These are phyloP conservation scores for Danielia oregonensis DNA, from an alignment of 805 yeast genomes.

Conservation along the genomic window DNA sequence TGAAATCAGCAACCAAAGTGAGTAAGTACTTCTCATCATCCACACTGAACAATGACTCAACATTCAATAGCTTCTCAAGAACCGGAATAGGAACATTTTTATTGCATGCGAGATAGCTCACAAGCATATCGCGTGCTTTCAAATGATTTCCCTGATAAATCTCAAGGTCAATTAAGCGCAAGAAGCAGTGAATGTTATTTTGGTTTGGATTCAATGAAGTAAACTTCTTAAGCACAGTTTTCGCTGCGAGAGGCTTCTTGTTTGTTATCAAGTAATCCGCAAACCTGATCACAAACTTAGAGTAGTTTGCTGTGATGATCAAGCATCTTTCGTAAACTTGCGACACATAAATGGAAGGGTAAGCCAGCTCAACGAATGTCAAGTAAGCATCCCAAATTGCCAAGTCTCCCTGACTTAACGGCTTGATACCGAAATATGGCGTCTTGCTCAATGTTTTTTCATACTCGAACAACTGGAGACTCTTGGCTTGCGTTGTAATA, in stretches of 20 bases:
- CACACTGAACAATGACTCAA: conserved; percentile 34
- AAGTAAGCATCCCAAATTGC: conserved; percentile 59
- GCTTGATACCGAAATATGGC: conserved; percentile 17
- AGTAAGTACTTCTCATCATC: conserved; percentile 24
- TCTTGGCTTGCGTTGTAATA: conserved; percentile 52
- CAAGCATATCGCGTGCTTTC: conserved; percentile 35
- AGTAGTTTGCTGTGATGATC: conserved; percentile 42
- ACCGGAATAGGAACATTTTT: conserved; percentile 29
- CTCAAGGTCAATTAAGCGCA: conserved; percentile 44
- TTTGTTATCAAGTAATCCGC: conserved; percentile 36
- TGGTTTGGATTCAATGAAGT: conserved; percentile 13
- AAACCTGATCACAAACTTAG: conserved; percentile 48
- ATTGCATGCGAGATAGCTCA: conserved; percentile 22
- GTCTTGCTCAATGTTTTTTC: conserved; percentile 37
- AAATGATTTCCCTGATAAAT: conserved; percentile 31
- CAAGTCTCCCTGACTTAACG: conserved; percentile 43
- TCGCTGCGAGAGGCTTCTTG: conserved; percentile 33
- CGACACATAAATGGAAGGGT: conserved; percentile 17
- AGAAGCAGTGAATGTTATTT: conserved; percentile 27
- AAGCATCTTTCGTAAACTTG: conserved; percentile 48
- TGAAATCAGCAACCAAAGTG: conserved; percentile 26
- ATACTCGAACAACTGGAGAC: conserved; percentile 45
- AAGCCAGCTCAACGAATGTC: conserved; percentile 44
- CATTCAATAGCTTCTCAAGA: conserved; percentile 39
- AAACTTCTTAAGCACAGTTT: conserved; percentile 35